Evolutionary conservation across 2,329 filamentous ascomycete genomes (phyloP), one percentile per base, ranked within the genome.

Genomic region (Akanthomyces muscarius): DNA sequence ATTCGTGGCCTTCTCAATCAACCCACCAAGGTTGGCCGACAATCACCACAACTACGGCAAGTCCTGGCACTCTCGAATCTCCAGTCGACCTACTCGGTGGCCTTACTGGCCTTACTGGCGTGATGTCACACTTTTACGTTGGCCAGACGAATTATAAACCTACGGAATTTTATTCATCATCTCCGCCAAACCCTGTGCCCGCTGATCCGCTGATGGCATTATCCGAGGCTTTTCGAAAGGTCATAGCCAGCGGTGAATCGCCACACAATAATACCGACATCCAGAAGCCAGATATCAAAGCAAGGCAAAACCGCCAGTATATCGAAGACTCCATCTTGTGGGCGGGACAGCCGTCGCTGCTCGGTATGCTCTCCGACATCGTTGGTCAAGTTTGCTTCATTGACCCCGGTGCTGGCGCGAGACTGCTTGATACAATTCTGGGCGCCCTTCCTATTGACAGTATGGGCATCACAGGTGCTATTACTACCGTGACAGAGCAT

Each of bases 401-500:
- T 6, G 68, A 69, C 50, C 36, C 64, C 1, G 64, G 63, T 13
- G 66, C 67, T 18, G 66, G 66, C 5, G 68, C 67, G n/a, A 64
- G 30, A 42, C 61, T 71, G 42, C 63, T 68, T 18, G 70, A 71
- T 25, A 55, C 63, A n/a, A 63, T 69, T 11, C 60, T 71, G 2
- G 51, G 48, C 10, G 65, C 60, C 25, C 59, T 71, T 56, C 65
- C 65, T 30, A 61, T 71, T 8, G 57, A 70, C 44, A 47, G 61
- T n/a, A 52, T 60, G 6, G 63, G 64, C 0, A 48, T 71, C 23
- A 63, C 65, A 33, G 65, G 66, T 1, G 51, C 61, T 21, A 45
- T 71, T 44, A 62, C 66, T 13, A 52, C 63, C n/a, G 55, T 69
- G 14, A 66, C 68, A 21, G 45, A 36, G 14, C 56, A 69, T 28